A percentile compares a stretch with the other conserved stretches of the same genome.
Evolutionary conservation across 129 eudicot species (phyloP).

Genomic region (Flaveria ramosissima): DNA sequence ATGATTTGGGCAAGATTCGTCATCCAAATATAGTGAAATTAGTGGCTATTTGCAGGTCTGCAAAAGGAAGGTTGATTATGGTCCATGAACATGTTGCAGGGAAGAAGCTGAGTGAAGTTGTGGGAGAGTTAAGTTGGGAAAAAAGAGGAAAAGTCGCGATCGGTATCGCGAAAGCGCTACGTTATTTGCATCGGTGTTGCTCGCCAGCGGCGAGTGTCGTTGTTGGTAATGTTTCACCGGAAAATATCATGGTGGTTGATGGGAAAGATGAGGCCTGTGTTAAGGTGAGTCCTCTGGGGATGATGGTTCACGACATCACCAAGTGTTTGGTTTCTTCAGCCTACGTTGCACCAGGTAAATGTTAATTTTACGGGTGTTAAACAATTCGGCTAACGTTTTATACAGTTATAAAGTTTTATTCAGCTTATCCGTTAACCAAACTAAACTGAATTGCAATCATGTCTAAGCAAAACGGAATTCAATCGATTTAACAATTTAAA

Average conservation of each 20-base stretch:
- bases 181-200: slow-evolving; percentile 54
- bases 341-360: slow-evolving; percentile 70
- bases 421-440: no score
- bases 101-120: slow-evolving; percentile 51
- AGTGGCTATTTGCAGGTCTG: slow-evolving; percentile 53
- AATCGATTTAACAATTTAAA: no score
- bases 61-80: slow-evolving; percentile 49
- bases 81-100: slow-evolving; percentile 68
- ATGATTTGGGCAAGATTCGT: slow-evolving; percentile 41
- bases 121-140: slow-evolving; percentile 55
- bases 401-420: no score
- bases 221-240: slow-evolving; percentile 56
- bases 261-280: slow-evolving; percentile 50
- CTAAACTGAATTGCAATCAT: no score
- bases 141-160: slow-evolving; percentile 48
- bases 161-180: slow-evolving; percentile 63
- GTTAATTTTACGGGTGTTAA: no score
- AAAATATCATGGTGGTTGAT: slow-evolving; percentile 47
- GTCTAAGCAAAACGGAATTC: no score
- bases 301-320: slow-evolving; percentile 23
- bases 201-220: slow-evolving; percentile 28
- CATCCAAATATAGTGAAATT: slow-evolving; percentile 59
- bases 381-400: no score
- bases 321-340: slow-evolving; percentile 60
- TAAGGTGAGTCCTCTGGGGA: slow-evolving; percentile 43